Conservation (phyloP, 345 rosid species). For the Toxicodendron radicans region DNA sequence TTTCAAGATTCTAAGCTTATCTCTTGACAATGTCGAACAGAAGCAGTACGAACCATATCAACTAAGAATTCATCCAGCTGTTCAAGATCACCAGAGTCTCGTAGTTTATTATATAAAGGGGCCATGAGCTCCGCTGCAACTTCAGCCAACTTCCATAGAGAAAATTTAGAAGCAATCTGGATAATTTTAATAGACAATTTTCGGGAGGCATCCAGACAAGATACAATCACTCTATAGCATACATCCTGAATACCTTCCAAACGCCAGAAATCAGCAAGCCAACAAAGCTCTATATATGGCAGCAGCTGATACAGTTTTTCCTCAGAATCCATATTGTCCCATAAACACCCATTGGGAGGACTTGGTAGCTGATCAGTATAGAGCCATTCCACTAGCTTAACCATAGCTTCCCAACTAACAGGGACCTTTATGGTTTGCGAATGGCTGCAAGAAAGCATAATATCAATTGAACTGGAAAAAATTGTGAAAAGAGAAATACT, state of each 20-base stretch:
- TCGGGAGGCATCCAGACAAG: slow-evolving; percentile 48
- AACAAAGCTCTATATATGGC: slow-evolving; percentile 74
- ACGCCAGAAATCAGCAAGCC: slow-evolving; percentile 81
- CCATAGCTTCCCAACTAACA: slow-evolving; percentile 65
- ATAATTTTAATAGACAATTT: slow-evolving; percentile 56
- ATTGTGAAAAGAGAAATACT: background rate
- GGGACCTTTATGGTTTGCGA: slow-evolving; percentile 64
- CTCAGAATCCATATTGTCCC: slow-evolving; percentile 63
- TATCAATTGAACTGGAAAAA: background rate
- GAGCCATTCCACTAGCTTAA: slow-evolving; percentile 63
- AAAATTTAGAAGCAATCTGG: slow-evolving; percentile 57
- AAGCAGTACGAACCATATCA: slow-evolving; percentile 72
- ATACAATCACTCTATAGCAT: slow-evolving; percentile 39
- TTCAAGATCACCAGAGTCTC: slow-evolving; percentile 68
- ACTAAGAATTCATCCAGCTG: slow-evolving; percentile 58
- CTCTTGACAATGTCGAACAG: slow-evolving; percentile 66
- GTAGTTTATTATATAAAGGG: slow-evolving; percentile 54
- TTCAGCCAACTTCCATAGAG: slow-evolving; percentile 72
- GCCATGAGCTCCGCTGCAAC: slow-evolving; percentile 63
- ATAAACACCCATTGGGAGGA: slow-evolving; percentile 69
- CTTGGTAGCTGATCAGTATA: slow-evolving; percentile 53
- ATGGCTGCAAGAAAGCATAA: slow-evolving; percentile 44
- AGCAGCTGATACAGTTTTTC: slow-evolving; percentile 52
- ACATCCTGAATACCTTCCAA: slow-evolving; percentile 63
- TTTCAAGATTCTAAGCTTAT: too few relatives aligned